Conservation (phyloP, 768 basidiomycete genomes). For the Pluteus cervinus region DNA sequence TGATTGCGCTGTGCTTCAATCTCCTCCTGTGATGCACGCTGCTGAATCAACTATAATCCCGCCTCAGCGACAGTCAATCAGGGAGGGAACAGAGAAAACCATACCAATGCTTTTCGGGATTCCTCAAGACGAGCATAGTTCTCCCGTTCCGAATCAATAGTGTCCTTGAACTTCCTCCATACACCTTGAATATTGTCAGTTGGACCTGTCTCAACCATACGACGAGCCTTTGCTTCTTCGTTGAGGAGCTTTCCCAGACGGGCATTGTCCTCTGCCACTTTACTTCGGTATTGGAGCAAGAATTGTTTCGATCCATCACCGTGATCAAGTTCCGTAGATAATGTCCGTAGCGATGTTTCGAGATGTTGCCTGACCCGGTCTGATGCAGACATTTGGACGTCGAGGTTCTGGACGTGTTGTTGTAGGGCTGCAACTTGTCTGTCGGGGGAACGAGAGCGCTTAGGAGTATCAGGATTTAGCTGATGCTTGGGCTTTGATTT, state of each 20-base stretch:
- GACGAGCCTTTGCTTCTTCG: conserved; percentile 60
- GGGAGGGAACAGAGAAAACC: conserved; percentile 16
- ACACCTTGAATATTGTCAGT: conserved; percentile 57
- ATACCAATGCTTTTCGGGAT: conserved; percentile 62
- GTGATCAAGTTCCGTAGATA: conserved; percentile 55
- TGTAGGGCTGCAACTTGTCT: conserved; percentile 46
- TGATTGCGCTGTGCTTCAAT: conserved; percentile 60
- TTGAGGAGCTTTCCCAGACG: conserved; percentile 48
- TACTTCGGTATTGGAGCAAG: conserved; percentile 49
- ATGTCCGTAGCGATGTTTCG: conserved; percentile 50
- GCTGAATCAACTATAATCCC: conserved; percentile 52
- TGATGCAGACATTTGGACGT: conserved; percentile 63
- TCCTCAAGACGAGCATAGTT: conserved; percentile 62
- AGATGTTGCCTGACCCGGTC: conserved; percentile 62
- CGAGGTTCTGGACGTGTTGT: conserved; percentile 62
- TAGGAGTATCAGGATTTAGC: conserved; percentile 23
- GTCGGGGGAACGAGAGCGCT: conserved; percentile 32
- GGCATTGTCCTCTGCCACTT: conserved; percentile 51
- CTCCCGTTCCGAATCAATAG: conserved; percentile 52
- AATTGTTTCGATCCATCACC: conserved; percentile 63
- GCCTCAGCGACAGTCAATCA: not conserved
- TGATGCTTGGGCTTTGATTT: conserved; percentile 42
- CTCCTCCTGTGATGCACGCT: conserved; percentile 58
- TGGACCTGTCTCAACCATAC: conserved; percentile 55
- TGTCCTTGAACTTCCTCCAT: conserved; percentile 61